Base-by-base conservation (phyloP, 495 filamentous ascomycete species). In the Aspergillus cavernicola region DNA sequence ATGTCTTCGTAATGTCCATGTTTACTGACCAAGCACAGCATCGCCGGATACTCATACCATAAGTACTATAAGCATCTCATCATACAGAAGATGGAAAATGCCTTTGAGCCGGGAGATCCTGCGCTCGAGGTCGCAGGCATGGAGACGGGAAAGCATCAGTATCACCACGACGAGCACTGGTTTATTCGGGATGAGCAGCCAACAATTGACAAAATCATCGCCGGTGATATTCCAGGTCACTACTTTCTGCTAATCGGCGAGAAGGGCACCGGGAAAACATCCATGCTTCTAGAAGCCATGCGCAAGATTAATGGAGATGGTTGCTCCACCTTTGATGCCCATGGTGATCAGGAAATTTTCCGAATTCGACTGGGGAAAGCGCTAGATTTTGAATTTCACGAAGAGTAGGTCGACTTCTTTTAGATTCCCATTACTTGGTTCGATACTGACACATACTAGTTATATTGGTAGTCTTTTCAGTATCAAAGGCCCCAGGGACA, bases 391-490 rank as follows among this genome's bases (percentile, higher is more conserved):
- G 93, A 98, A 55, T 98, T 90, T 53, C 83, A 87, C 54, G 84
- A 81, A 52, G 78, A 81, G 75, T 77, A 71, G 11, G 70, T 44
- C 7, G 19, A 26, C 2, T 5, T 15, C 20, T 46, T 43, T n/a
- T n/a, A n/a, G 4, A 6, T 42, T 12, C 16, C 19, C 23, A n/a
- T 44, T 15, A 20, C 16, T 35, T 11, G 23, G 6, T 3, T 15
- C 12, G 7, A 12, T 37, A 36, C 60, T 72, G 32, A 72, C 45
- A n/a, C 18, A 4, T 16, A 50, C 48, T 77, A 42, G 95, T 66
- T 97, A 98, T 64, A 95, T 98, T 44, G 93, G 93, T 22, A 86
- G 85, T 22, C 85, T 97, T 24, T 98, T 98, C 74, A 92, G 87
- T 52, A 95, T 97, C 57, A 83, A 89, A 26, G 93, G 93, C 0